Conservation (phyloP, 306 rosid species). For the Corylus avellana region DNA sequence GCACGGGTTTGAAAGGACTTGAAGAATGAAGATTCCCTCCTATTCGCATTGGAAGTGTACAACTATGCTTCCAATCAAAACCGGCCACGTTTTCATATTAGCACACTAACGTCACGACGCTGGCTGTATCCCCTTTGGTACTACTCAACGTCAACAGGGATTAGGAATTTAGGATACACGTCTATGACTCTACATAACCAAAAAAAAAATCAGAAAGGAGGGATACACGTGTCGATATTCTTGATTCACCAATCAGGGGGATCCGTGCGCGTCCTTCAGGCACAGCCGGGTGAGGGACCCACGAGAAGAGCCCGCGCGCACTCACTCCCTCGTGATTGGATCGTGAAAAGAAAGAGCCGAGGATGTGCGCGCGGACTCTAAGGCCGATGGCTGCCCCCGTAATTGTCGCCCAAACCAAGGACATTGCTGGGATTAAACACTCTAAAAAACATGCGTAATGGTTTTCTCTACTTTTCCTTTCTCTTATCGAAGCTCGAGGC, state of each 20-base stretch:
- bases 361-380: conserved; percentile 24
- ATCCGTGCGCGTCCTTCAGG: conserved; percentile 21
- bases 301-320: not conserved
- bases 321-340: conserved; percentile 29
- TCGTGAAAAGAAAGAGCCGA: conserved; percentile 38
- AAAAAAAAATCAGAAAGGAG: too few relatives aligned
- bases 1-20: not conserved
- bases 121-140: too few relatives aligned
- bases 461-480: conserved; percentile 31
- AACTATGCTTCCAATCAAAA: not conserved
- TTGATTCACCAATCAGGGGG: conserved; percentile 17
- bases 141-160: too few relatives aligned
- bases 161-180: too few relatives aligned
- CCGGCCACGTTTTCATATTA: conserved; percentile 13
- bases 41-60: too few relatives aligned
- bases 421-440: conserved; percentile 21
- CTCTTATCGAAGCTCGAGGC: conserved; percentile 49
- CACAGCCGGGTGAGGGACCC: conserved; percentile 26
- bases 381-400: conserved; percentile 31
- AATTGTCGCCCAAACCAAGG: conserved; percentile 26
- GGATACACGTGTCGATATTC: conserved; percentile 20
- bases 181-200: too few relatives aligned
- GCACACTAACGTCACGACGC: not conserved
- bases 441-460: conserved; percentile 25
- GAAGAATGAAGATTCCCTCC: not conserved